phyloP scores from a whole-genome alignment of 106 monocot species.

The Xerophyta viscosa region DNA sequence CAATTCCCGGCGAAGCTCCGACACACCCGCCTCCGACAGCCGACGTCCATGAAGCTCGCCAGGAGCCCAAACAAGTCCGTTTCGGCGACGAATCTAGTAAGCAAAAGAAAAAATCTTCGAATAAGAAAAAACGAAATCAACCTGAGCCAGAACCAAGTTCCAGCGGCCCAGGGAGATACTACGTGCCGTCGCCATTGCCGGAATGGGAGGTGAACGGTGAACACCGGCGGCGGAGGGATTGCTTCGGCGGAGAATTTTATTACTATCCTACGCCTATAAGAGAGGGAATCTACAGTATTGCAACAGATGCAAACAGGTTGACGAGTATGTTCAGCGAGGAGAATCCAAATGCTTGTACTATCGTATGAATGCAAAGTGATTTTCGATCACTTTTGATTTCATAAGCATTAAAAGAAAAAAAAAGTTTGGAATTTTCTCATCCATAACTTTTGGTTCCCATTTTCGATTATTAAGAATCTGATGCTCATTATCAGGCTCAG shows the following conservation, averaged over 20 bases:
- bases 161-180: neutral
- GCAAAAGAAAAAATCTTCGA: neutral
- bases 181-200: conserved; percentile 3
- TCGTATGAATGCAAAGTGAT: neutral
- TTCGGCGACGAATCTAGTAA: neutral
- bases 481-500: no score
- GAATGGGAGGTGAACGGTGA: neutral
- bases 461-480: no score
- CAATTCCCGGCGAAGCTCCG: neutral
- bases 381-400: no score
- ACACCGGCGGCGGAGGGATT: neutral
- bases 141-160: neutral
- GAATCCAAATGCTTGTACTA: conserved; percentile 12
- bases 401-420: no score
- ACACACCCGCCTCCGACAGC: neutral
- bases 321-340: conserved; percentile 8
- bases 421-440: no score
- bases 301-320: conserved; percentile 5
- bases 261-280: conserved; percentile 9
- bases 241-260: conserved; percentile 6
- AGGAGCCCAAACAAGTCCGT: neutral
- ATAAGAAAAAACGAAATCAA: neutral
- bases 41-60: neutral
- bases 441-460: no score
- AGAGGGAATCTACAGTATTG: conserved; percentile 9